phyloP scores from a whole-genome alignment of 768 basidiomycete genomes.

The Pleurotus cornucopiae region DNA sequence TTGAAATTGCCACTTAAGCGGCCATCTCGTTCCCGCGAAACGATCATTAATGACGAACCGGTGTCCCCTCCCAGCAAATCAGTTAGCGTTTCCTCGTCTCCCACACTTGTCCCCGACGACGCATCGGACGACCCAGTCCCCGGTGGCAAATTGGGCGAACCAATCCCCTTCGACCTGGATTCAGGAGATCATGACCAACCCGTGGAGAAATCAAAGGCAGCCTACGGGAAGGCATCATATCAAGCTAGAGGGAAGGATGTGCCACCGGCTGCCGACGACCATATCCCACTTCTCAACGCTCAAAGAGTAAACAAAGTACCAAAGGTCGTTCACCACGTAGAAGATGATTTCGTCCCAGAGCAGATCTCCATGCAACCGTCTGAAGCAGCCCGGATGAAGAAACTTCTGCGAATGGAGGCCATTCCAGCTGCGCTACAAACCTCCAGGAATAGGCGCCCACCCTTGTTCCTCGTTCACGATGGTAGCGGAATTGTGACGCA shows the following conservation, averaged over 20 bases:
- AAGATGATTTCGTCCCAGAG: background rate
- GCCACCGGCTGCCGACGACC: background rate
- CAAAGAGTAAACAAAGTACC: background rate
- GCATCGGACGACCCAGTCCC: background rate
- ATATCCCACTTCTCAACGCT: background rate
- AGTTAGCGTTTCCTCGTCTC: background rate
- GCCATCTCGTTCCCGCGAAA: background rate
- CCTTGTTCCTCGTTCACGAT: constrained; percentile 68
- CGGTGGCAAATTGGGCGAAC: background rate
- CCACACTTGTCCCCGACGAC: background rate
- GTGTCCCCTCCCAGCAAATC: background rate
- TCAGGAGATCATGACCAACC: background rate
- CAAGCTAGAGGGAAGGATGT: background rate
- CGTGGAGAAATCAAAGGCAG: background rate
- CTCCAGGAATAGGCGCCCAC: constrained; percentile 19
- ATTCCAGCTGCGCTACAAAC: background rate
- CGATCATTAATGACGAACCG: background rate
- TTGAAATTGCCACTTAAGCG: background rate
- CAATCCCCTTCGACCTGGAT: background rate
- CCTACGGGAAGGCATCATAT: background rate
- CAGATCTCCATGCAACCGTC: background rate
- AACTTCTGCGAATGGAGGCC: background rate
- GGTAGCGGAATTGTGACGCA: constrained; percentile 61
- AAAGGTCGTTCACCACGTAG: background rate
- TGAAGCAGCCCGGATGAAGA: background rate